Percentiles rank a stretch among this genome's conserved stretches.
Evolutionary conservation across 1,284 basidiomycete species (phyloP).

Genomic region (Spongiforma sp.): DNA sequence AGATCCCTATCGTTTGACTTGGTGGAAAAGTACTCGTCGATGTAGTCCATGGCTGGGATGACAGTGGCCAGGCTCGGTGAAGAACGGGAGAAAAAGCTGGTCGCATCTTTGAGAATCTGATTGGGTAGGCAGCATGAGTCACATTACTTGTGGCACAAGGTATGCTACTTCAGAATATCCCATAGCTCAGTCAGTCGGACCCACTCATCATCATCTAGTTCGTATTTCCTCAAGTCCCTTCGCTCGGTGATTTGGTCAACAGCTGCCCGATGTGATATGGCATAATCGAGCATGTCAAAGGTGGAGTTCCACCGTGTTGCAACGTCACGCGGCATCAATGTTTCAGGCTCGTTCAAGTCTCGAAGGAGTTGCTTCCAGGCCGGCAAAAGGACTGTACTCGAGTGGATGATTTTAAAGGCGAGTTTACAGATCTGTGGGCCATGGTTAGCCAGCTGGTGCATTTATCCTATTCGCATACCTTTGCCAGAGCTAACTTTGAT

Average conservation of each 20-base stretch:
- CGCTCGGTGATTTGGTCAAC: background rate
- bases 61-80: background rate
- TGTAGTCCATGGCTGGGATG: background rate
- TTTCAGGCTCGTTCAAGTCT: background rate
- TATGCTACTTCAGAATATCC: background rate
- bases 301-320: background rate
- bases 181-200: no score
- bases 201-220: background rate
- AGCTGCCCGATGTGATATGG: background rate
- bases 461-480: background rate
- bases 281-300: background rate
- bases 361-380: background rate
- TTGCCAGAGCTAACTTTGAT: background rate
- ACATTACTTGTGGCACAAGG: background rate
- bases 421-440: background rate
- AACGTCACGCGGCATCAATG: background rate
- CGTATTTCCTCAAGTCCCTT: background rate
- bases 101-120: background rate
- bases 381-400: background rate
- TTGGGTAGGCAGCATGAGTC: background rate
- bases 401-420: background rate
- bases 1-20: background rate
- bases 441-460: background rate
- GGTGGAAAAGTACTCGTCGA: background rate
- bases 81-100: background rate